Evolutionary conservation across 208 protist species (phyloP).

Genomic region (Leishmania martiniquensis): DNA sequence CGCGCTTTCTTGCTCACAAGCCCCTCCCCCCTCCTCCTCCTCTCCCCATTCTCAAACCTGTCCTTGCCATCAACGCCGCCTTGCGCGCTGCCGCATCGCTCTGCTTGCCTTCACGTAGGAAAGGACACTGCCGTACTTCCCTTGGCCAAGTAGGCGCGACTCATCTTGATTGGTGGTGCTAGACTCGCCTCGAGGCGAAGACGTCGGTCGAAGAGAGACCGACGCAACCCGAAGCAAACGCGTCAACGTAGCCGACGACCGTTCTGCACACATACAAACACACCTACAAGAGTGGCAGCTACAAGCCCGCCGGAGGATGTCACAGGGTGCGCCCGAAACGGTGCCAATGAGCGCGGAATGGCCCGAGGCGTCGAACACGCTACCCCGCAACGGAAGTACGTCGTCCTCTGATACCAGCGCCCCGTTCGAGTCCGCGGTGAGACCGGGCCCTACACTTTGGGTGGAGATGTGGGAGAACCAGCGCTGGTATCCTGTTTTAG

Average conservation of each 20-base stretch:
- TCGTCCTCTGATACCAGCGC: conserved; percentile 42
- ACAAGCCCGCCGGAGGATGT: background rate
- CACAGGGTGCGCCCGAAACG: background rate
- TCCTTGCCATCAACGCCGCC: background rate
- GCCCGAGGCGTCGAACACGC: background rate
- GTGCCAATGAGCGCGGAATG: background rate
- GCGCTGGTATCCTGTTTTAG: conserved; percentile 72
- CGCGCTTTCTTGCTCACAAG: background rate
- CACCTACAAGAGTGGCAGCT: background rate
- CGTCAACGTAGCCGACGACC: no score
- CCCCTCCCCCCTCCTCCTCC: background rate
- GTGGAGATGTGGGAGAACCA: conserved; percentile 59
- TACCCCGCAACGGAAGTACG: conserved; percentile 45
- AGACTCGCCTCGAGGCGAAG: background rate
- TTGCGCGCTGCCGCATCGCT: background rate
- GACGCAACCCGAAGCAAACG: background rate
- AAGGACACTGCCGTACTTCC: background rate
- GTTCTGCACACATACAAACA: background rate
- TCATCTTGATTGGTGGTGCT: background rate
- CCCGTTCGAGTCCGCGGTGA: conserved; percentile 16
- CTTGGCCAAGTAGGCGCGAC: no score
- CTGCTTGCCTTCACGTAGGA: background rate
- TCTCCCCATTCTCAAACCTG: background rate
- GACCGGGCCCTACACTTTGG: conserved; percentile 39
- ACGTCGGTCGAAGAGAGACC: background rate